Evolutionary conservation across 306 rosid genomes (phyloP).

Genomic region (Prunus kanzakura): DNA sequence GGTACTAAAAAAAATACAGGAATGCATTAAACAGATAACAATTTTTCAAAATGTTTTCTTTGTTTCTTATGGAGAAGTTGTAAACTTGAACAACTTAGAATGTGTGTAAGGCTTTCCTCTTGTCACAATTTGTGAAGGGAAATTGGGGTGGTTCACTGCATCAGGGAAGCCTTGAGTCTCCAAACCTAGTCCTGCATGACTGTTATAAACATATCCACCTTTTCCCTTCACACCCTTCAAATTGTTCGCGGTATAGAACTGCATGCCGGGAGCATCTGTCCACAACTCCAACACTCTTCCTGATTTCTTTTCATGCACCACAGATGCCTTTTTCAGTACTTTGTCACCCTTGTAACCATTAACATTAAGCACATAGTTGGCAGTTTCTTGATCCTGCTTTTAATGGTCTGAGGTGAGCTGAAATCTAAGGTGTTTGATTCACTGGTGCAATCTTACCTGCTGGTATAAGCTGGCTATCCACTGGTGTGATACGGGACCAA

Average conservation of each 20-base stretch:
- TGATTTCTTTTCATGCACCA: background rate
- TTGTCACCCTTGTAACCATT: background rate
- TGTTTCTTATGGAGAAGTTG: conserved; percentile 5
- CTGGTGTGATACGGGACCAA: background rate
- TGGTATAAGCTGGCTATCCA: background rate
- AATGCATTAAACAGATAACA: too few relatives aligned
- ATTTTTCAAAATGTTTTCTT: background rate
- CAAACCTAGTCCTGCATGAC: conserved; percentile 14
- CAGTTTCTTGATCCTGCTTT: background rate
- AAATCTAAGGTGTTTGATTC: conserved; percentile 18
- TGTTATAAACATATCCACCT: conserved; percentile 11
- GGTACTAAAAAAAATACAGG: conserved; percentile 36
- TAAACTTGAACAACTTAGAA: conserved; percentile 13
- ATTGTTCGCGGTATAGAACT: conserved; percentile 10
- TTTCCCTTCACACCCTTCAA: conserved; percentile 11
- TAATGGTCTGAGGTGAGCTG: background rate
- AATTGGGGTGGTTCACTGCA: conserved; percentile 17
- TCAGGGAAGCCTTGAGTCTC: conserved; percentile 26
- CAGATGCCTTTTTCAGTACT: background rate
- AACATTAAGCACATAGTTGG: conserved; percentile 10
- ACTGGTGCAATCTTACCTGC: conserved; percentile 5
- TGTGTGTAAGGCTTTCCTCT: conserved; percentile 13
- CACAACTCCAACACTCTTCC: conserved; percentile 19
- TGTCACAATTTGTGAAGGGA: conserved; percentile 20
- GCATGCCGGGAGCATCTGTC: conserved; percentile 14